Percentiles rank a stretch among this genome's conserved stretches.
These are phyloP conservation scores for Escovopsis sp. DNA, from an alignment of 2,329 filamentous ascomycete species.

Conservation along the genomic window DNA sequence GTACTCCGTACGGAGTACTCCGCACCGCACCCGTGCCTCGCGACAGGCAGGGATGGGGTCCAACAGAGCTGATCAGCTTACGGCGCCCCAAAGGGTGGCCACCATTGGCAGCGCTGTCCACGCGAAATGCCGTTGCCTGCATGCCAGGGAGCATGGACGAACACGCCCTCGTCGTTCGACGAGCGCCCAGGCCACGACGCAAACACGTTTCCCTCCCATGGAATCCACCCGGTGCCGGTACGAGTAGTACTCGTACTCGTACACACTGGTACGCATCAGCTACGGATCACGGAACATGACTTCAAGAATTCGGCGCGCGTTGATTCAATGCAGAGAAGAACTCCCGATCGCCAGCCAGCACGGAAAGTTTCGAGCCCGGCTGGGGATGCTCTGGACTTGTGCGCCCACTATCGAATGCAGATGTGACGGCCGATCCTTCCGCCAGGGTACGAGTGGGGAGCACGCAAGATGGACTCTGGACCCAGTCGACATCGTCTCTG, in stretches of 20 bases:
- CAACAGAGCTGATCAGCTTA: not conserved
- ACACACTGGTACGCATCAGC: no score
- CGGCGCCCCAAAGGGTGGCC: no score
- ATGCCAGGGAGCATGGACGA: slow-evolving; percentile 11
- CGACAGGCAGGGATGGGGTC: no score
- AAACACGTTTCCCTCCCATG: slow-evolving; percentile 9
- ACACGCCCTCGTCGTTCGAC: slow-evolving; percentile 4
- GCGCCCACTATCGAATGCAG: not conserved
- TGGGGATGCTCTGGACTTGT: no score
- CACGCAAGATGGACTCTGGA: no score
- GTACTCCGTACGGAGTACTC: no score
- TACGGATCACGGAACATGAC: not conserved
- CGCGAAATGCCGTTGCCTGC: slow-evolving; percentile 9
- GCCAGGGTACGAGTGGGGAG: not conserved
- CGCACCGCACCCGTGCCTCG: no score
- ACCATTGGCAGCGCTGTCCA: slow-evolving; percentile 1
- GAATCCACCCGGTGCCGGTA: not conserved
- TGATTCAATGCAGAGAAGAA: not conserved
- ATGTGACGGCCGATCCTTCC: not conserved
- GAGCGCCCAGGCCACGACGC: slow-evolving; percentile 7
- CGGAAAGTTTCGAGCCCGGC: not conserved
- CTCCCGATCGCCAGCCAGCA: not conserved
- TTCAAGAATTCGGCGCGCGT: not conserved
- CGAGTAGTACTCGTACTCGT: no score
- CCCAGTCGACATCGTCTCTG: no score